Conservation (phyloP, 2,329 filamentous ascomycete species). For the Fusarium sp. region DNA sequence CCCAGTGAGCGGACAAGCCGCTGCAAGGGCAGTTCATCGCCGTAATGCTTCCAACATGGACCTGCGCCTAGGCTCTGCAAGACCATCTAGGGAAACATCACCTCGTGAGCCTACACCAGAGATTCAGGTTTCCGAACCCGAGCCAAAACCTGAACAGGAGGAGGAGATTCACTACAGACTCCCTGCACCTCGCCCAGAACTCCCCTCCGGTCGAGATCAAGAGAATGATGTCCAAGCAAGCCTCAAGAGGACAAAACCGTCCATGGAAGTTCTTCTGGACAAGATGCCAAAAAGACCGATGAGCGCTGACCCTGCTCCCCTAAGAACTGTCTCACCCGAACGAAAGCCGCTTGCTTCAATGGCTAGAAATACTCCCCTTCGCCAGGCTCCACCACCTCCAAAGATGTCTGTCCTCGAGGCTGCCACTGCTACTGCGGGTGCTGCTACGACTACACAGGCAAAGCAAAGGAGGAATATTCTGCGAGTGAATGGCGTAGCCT, state of each 20-base stretch:
- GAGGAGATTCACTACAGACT: conserved; percentile 62
- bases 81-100: conserved; percentile 46
- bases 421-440: conserved; percentile 85
- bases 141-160: conserved; percentile 43
- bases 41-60: conserved; percentile 55
- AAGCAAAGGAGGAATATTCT: conserved; percentile 85
- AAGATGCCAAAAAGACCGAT: conserved; percentile 65
- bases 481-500: conserved; percentile 89
- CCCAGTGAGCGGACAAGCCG: conserved; percentile 63
- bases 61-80: conserved; percentile 49
- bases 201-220: conserved; percentile 78
- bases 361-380: conserved; percentile 77
- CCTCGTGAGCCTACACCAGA: conserved; percentile 35
- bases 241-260: conserved; percentile 71
- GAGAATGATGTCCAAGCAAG: conserved; percentile 84
- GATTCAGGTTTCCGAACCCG: conserved; percentile 13
- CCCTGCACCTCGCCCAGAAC: conserved; percentile 57
- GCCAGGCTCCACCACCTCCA: conserved; percentile 84
- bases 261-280: conserved; percentile 65
- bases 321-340: conserved; percentile 62
- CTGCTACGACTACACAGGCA: conserved; percentile 77
- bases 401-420: conserved; percentile 98
- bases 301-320: conserved; percentile 56
- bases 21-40: conserved; percentile 56
- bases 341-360: conserved; percentile 66